phyloP scores from a whole-genome alignment of 164 flowering plant species.

The Platanus orientalis region DNA sequence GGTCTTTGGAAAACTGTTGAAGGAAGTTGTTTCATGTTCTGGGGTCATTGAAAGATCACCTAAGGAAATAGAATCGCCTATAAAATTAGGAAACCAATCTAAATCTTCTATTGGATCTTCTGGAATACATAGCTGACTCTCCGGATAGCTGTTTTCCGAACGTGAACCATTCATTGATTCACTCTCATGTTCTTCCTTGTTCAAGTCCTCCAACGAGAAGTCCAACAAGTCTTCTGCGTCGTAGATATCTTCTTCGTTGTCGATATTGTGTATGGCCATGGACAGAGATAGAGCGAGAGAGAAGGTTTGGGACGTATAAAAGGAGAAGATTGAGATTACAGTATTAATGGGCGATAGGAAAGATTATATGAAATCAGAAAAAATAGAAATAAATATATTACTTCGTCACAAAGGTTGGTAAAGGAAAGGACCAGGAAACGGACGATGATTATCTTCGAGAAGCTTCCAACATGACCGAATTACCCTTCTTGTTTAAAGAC shows the following conservation, averaged over 20 bases:
- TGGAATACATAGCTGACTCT: slow-evolving; percentile 2
- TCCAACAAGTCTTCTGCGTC: neutral
- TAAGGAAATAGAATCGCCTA: neutral
- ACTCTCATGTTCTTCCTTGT: too few relatives aligned
- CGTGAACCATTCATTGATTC: neutral
- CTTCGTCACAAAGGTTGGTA: too few relatives aligned
- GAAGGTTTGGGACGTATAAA: neutral
- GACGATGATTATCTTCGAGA: too few relatives aligned
- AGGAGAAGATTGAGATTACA: neutral
- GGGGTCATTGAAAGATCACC: neutral
- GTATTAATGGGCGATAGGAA: neutral
- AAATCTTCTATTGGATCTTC: slow-evolving; percentile 9
- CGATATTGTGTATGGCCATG: neutral
- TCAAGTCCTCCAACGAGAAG: neutral
- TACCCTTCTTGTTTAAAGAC: too few relatives aligned
- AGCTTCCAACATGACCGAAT: too few relatives aligned
- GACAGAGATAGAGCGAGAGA: neutral
- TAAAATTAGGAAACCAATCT: slow-evolving; percentile 5
- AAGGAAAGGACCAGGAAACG: too few relatives aligned
- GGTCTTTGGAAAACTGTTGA: neutral
- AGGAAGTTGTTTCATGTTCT: neutral
- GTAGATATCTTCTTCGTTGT: neutral
- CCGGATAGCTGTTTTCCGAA: neutral
- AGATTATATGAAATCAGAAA: too few relatives aligned
- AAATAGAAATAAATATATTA: too few relatives aligned